Evolutionary conservation across 1,284 basidiomycete species (phyloP).

Genomic region (Waitea zeae): DNA sequence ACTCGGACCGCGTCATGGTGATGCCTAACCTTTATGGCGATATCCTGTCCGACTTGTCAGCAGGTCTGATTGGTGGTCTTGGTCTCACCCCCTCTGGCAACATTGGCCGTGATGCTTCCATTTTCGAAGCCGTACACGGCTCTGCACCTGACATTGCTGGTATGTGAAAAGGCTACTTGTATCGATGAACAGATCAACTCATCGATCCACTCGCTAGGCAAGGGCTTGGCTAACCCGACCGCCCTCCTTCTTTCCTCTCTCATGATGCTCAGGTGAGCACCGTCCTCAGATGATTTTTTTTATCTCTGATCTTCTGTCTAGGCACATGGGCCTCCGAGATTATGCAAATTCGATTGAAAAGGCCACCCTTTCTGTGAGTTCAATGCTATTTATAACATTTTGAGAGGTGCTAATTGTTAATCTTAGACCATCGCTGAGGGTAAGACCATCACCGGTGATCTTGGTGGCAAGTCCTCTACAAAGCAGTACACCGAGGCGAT

Average conservation of each 20-base stretch:
- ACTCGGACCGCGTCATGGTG: slow-evolving; percentile 96
- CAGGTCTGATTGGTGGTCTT: slow-evolving; percentile 94
- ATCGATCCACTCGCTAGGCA: too few species aligned
- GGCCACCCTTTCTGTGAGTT: slow-evolving; percentile 67
- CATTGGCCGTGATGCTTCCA: slow-evolving; percentile 94
- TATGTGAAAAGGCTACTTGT: slow-evolving; percentile 5
- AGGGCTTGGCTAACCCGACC: slow-evolving; percentile 96
- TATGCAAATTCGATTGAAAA: slow-evolving; percentile 86
- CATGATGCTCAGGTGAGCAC: slow-evolving; percentile 98
- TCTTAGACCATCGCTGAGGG: slow-evolving; percentile 86
- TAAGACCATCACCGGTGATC: slow-evolving; percentile 80
- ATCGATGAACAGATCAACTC: slow-evolving; percentile 18
- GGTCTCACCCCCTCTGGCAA: slow-evolving; percentile 98
- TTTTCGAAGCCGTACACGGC: slow-evolving; percentile 99
- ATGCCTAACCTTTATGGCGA: slow-evolving; percentile 99
- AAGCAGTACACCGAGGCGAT: slow-evolving; percentile 81
- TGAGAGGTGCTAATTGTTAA: slow-evolving; percentile 4
- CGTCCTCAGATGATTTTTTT: slow-evolving; percentile 21
- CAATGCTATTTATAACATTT: slow-evolving; percentile 8
- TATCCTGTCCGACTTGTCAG: slow-evolving; percentile 98
- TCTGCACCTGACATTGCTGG: slow-evolving; percentile 82
- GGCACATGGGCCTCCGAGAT: slow-evolving; percentile 87
- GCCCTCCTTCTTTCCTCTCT: slow-evolving; percentile 87
- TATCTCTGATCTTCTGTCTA: slow-evolving; percentile 18
- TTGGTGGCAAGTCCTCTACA: slow-evolving; percentile 83